A percentile compares a stretch with the other conserved stretches of the same genome.
Evolutionary conservation across 2,329 filamentous ascomycete genomes (phyloP).

Genomic region (Botrytis sinoallii): DNA sequence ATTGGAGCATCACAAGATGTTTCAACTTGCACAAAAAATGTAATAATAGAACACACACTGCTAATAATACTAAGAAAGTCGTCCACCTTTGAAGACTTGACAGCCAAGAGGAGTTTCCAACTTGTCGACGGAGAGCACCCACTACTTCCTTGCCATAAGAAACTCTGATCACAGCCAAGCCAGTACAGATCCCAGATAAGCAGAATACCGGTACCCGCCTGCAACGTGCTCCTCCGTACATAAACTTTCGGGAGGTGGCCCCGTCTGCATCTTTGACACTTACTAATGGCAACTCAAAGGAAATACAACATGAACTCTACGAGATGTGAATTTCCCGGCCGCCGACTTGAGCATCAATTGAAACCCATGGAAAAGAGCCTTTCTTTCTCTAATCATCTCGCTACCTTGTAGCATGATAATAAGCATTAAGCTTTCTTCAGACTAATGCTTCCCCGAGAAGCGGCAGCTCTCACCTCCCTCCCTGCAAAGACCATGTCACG

Average conservation of each 20-base stretch:
- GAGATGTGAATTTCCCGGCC: neutral
- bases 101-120: neutral
- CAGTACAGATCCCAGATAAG: neutral
- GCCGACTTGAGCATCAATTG: neutral
- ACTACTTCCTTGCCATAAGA: neutral
- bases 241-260: neutral
- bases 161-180: neutral
- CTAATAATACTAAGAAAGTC: neutral
- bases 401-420: neutral
- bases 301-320: neutral
- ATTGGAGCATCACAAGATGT: neutral
- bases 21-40: neutral
- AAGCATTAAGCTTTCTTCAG: neutral
- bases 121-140: neutral
- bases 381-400: neutral
- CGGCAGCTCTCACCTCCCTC: neutral
- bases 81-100: neutral
- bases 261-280: conserved; percentile 1
- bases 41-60: neutral
- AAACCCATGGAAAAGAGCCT: neutral
- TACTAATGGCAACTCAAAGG: neutral
- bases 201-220: neutral
- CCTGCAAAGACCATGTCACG: neutral
- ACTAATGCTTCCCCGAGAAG: neutral
- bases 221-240: neutral